Evolutionary conservation across 805 yeast species (phyloP).

Genomic region (Candida arabinofermentans): DNA sequence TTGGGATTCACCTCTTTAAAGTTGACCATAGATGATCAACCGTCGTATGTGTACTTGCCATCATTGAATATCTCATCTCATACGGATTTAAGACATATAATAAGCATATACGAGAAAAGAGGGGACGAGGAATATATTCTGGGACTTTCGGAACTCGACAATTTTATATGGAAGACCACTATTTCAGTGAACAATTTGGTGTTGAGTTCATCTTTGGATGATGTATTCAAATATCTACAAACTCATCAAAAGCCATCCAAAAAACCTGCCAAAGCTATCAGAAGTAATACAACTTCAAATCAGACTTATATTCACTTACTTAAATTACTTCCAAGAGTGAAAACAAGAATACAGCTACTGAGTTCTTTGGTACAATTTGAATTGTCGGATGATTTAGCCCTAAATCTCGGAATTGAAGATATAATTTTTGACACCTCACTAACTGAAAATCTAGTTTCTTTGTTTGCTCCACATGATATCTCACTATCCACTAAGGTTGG

Average conservation of each 20-base stretch:
- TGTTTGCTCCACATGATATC: slow-evolving; percentile 14
- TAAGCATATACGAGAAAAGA: slow-evolving; percentile 6
- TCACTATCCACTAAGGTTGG: slow-evolving; percentile 15
- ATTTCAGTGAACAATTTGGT: slow-evolving; percentile 18
- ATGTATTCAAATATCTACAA: slow-evolving; percentile 3
- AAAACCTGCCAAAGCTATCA: not conserved
- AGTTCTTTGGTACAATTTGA: slow-evolving; percentile 14
- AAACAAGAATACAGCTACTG: slow-evolving; percentile 23
- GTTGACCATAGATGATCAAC: not conserved
- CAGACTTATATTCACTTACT: slow-evolving; percentile 2
- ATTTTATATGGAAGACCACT: slow-evolving; percentile 20
- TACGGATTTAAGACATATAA: slow-evolving; percentile 3
- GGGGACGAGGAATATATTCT: slow-evolving; percentile 10
- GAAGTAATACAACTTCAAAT: not conserved
- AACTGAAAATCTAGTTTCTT: slow-evolving; percentile 20
- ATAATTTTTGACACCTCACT: slow-evolving; percentile 24
- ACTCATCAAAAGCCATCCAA: too few species aligned
- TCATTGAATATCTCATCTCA: slow-evolving; percentile 12
- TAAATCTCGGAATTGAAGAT: slow-evolving; percentile 21
- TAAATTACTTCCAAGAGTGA: slow-evolving; percentile 18
- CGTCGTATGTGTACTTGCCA: slow-evolving; percentile 11
- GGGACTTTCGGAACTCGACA: slow-evolving; percentile 8
- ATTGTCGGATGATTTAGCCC: slow-evolving; percentile 10
- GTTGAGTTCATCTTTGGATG: slow-evolving; percentile 13
- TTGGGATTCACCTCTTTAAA: slow-evolving; percentile 10